Evolutionary conservation across 2,329 filamentous ascomycete genomes (phyloP), one percentile per base, ranked within the genome.

Genomic region (Diplocarpon mali): DNA sequence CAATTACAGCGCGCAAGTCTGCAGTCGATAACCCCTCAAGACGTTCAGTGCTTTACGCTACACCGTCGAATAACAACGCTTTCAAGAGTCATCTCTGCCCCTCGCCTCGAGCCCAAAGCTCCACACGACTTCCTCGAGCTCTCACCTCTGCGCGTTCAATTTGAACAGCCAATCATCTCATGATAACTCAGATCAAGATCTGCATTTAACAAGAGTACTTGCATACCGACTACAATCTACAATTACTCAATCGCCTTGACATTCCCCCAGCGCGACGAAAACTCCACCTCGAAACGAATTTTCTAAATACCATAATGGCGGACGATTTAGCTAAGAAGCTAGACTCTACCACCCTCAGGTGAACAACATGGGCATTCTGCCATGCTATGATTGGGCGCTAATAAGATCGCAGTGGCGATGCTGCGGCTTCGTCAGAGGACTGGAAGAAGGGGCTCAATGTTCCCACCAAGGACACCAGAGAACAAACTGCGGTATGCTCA

Each of bases 361-460:
- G 63, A 50, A 55, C 38, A 43, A 45, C 37, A 47, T 53, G 31
- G 53, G 48, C 34, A 30, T 57, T 54, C 44, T 48, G 57, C 24
- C 16, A 39, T 17, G 30, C 64, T 67, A 57, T 3, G 20, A 24
- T 24, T 24, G 7, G 20, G 67, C 61, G 52, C 61, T 60, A 44
- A 63, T 56, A 55, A 57, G 71, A 69, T 62, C 71, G 77, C 60
- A 56, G 64, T 52, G 57, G 62, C 44, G 67, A 65, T 38, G 38
- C 50, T 45, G 42, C 50, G 56, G 54, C 67, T 36, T 29, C 47
- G 53, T 62, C 70, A 49, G 75, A 78, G 27, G 78, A 87, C 61
- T 90, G 85, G 85, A 85, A 85, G 67, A 74, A 79, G 60, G 76
- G 66, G 48, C 67, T 90, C 47, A 86, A 83, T 54, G 65, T 84